Evolutionary conservation across 257 asterid species (phyloP), one percentile per base, ranked within the genome.

Genomic region (Ilex asprella): DNA sequence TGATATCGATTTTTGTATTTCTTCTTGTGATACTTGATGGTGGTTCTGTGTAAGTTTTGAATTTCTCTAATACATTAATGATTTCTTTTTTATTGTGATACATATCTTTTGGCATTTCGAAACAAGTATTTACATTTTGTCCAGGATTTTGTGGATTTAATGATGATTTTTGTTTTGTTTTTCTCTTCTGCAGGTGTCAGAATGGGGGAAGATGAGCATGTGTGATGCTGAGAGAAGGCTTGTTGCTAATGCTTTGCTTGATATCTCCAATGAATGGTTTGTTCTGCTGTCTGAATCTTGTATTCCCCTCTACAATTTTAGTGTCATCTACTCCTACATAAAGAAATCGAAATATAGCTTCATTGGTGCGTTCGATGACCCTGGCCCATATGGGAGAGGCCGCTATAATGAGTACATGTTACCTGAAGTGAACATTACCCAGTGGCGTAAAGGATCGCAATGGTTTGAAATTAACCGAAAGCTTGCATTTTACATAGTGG

Each of bases 211-310:
- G 63, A 80, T 80, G 77, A 77, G 78, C 51, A 71, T 80, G 72
- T 76, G 82, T 54, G 81, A 80, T 72, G 86, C 82, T 1, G 83
- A 80, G 79, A 77, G 73, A 72, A 72, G 86, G 71, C 86, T 80
- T 52, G 52, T 80, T 35, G 86, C 86, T 5, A 80, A 80, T 32
- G 83, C 86, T 15, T 73, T 80, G 63, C 79, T 80, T 6, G 86
- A 80, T 31, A 67, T 74, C 61, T 68, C 64, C 52, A 80, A 80
- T 16, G 83, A 80, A 60, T 61, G 86, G 81, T 80, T 80, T 60
- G 63, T 80, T 69, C 83, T 80, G 6, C 67, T 80, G 3, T 80
- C 86, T 0, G 86, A 80, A 63, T 74, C 86, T 1, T 80, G 86
- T 77, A 71, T 80, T 55, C 86, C 86, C 15, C 73, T 80, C 51